These are phyloP conservation scores for Aurinia saxatilis DNA, from an alignment of 345 rosid species.

Conservation along the genomic window DNA sequence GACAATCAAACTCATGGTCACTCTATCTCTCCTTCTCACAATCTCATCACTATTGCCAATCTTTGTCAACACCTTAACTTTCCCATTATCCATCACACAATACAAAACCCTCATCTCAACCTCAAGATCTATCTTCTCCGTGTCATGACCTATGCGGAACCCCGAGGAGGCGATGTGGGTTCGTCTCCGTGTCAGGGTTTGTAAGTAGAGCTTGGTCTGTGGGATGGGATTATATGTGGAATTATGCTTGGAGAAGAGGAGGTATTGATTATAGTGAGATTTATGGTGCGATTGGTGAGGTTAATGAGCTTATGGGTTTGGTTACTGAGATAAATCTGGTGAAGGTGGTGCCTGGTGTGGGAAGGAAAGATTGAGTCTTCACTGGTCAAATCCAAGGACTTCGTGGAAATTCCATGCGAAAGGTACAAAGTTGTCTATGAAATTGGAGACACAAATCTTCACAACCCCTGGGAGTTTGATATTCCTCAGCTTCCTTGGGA, in stretches of 20 bases:
- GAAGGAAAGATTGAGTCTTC: slow-evolving; percentile 55
- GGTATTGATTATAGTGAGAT: slow-evolving; percentile 42
- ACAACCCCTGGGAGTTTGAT: slow-evolving; percentile 96
- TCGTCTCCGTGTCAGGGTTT: slow-evolving; percentile 42
- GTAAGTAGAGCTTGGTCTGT: slow-evolving; percentile 46
- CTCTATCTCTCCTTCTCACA: slow-evolving; percentile 19
- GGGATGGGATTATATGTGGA: slow-evolving; percentile 71
- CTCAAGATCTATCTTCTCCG: slow-evolving; percentile 65
- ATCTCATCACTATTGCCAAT: slow-evolving; percentile 16
- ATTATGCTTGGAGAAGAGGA: slow-evolving; percentile 64
- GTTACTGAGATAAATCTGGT: slow-evolving; percentile 42
- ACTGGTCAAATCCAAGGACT: slow-evolving; percentile 54
- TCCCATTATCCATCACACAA: slow-evolving; percentile 34
- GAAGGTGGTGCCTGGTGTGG: slow-evolving; percentile 91
- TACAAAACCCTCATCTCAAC: slow-evolving; percentile 45
- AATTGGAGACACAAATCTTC: slow-evolving; percentile 45
- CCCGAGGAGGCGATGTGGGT: slow-evolving; percentile 61
- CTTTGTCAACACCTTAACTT: slow-evolving; percentile 26
- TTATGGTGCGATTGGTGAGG: slow-evolving; percentile 44
- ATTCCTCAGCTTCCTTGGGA: slow-evolving; percentile 52
- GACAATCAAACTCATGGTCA: slow-evolving; percentile 19
- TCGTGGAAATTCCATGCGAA: slow-evolving; percentile 95
- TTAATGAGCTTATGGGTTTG: slow-evolving; percentile 46
- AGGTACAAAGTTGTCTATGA: slow-evolving; percentile 49
- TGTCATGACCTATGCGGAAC: slow-evolving; percentile 61